A percentile compares a stretch with the other conserved stretches of the same genome.
Evolutionary conservation across 2,329 filamentous ascomycete genomes (phyloP).

Genomic region (Byssothecium circinans): DNA sequence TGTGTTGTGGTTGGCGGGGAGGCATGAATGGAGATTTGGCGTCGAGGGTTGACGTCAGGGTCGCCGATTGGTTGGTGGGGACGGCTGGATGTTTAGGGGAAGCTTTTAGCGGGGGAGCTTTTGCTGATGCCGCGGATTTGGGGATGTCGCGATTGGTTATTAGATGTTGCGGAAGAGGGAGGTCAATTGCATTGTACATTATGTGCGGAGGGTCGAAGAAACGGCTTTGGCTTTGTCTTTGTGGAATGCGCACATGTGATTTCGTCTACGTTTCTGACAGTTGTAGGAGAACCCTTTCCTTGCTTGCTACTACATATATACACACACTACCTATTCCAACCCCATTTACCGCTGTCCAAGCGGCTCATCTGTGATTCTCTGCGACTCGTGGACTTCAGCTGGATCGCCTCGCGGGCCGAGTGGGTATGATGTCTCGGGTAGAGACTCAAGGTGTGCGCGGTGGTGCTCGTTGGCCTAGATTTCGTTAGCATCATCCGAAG

Average conservation of each 20-base stretch:
- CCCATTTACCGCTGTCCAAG: conserved; percentile 60
- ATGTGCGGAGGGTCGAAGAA: not conserved
- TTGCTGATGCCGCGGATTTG: not conserved
- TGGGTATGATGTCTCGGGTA: conserved; percentile 79
- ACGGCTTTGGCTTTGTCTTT: not conserved
- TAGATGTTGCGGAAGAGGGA: not conserved
- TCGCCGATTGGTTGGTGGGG: not conserved
- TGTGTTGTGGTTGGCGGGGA: conserved; percentile 22
- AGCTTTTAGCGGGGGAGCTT: conserved; percentile 8
- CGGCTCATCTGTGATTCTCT: conserved; percentile 61
- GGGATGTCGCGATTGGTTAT: not conserved
- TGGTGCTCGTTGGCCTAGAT: conserved; percentile 85
- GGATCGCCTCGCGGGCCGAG: conserved; percentile 63
- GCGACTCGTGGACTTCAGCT: conserved; percentile 61
- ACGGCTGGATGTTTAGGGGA: conserved; percentile 9
- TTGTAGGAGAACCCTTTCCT: conserved; percentile 2
- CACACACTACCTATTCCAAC: conserved; percentile 13
- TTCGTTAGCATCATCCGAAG: conserved; percentile 12
- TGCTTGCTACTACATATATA: conserved; percentile 31
- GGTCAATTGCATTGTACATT: not conserved
- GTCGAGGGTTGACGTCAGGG: conserved; percentile 20
- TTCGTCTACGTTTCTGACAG: not conserved
- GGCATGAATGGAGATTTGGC: conserved; percentile 17
- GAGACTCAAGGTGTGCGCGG: conserved; percentile 78
- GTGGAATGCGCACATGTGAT: not conserved